Conservation (phyloP, 345 rosid species). For the Heritiera littoralis region DNA sequence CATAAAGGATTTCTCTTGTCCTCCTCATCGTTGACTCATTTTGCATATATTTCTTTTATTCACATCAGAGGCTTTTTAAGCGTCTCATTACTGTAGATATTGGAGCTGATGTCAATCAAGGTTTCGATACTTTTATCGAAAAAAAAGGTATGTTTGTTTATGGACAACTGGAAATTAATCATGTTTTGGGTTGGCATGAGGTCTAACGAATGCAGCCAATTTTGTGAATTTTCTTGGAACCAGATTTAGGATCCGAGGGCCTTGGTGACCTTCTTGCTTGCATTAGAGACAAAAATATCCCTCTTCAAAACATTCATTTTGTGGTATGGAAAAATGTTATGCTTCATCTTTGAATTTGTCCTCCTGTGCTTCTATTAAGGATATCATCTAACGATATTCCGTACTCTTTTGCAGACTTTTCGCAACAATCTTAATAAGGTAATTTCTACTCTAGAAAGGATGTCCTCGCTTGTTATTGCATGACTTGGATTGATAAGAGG, state of each 20-base stretch:
- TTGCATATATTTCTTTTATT: conserved; percentile 19
- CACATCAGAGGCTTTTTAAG: conserved; percentile 79
- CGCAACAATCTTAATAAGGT: conserved; percentile 97
- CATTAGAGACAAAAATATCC: conserved; percentile 75
- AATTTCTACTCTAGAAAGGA: conserved; percentile 27
- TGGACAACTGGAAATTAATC: conserved; percentile 11
- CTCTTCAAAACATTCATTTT: conserved; percentile 92
- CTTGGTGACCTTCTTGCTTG: conserved; percentile 86
- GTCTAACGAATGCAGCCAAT: conserved; percentile 19
- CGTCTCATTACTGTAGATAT: conserved; percentile 69
- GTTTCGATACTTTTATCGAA: conserved; percentile 77
- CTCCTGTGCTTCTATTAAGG: conserved; percentile 7
- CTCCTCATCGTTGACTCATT: conserved; percentile 20
- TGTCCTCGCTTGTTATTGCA: neutral
- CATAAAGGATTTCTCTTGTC: neutral
- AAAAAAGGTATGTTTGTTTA: conserved; percentile 60
- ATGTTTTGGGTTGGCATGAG: neutral
- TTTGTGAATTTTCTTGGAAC: conserved; percentile 25
- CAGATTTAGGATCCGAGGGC: conserved; percentile 90
- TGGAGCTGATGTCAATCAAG: conserved; percentile 94
- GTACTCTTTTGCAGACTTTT: conserved; percentile 57
- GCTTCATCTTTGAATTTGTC: conserved; percentile 12
- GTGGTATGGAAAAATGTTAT: conserved; percentile 58
- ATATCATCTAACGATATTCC: conserved; percentile 30
- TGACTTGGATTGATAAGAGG: neutral